Conservation (phyloP, 1,139 yeast species). For the Scheffersomyces illinoinensis region DNA sequence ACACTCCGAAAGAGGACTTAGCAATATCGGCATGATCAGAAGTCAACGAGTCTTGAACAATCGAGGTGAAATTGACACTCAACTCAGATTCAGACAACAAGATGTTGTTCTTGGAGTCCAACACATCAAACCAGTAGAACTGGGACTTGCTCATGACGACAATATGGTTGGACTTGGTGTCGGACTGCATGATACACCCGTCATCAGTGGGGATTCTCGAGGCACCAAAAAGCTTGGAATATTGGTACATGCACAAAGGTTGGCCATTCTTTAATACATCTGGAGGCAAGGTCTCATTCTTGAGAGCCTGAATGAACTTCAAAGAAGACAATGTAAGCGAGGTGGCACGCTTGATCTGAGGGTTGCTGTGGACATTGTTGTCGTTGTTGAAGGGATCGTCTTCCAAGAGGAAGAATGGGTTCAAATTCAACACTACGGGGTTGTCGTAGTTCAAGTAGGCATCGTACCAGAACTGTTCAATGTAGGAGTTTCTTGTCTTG, state of each 20-base stretch:
- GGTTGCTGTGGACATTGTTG: conserved; percentile 44
- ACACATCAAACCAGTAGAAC: conserved; percentile 91
- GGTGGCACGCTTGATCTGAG: conserved; percentile 81
- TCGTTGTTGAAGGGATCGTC: conserved; percentile 87
- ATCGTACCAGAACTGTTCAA: conserved; percentile 93
- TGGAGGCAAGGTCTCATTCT: conserved; percentile 73
- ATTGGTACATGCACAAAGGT: conserved; percentile 87
- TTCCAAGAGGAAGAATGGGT: conserved; percentile 84
- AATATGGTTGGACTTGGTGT: conserved; percentile 71
- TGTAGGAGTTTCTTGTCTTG: conserved; percentile 68
- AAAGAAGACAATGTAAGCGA: conserved; percentile 75
- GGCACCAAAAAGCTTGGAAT: conserved; percentile 80
- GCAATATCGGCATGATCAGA: conserved; percentile 69
- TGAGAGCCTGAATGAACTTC: conserved; percentile 75
- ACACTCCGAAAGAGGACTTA: conserved; percentile 81
- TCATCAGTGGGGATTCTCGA: conserved; percentile 76
- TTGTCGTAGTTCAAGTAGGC: conserved; percentile 84
- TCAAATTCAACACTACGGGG: conserved; percentile 83
- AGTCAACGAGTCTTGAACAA: conserved; percentile 66
- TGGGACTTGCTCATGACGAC: conserved; percentile 86
- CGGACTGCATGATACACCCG: conserved; percentile 87
- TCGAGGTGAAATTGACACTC: conserved; percentile 71
- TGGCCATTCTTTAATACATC: conserved; percentile 66
- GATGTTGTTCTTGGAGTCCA: conserved; percentile 69
- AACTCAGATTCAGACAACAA: conserved; percentile 73